phyloP scores from a whole-genome alignment of 768 basidiomycete genomes.

The Crucibulum laeve region DNA sequence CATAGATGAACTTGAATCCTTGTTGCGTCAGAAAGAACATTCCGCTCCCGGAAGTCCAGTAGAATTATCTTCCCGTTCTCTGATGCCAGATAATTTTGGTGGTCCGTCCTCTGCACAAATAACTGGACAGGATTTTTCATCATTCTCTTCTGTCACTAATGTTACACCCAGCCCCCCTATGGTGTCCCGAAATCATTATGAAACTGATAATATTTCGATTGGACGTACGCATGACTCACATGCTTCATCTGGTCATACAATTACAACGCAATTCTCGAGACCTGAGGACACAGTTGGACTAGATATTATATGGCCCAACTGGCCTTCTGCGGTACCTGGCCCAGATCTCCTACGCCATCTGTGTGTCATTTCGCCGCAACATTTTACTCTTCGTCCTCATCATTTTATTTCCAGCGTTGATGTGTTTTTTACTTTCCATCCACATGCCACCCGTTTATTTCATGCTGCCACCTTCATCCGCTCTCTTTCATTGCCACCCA shows the following conservation, averaged over 20 bases:
- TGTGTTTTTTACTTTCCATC: constrained; percentile 76
- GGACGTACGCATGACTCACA: too few species aligned
- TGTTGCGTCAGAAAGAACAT: constrained; percentile 56
- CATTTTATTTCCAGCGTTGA: constrained; percentile 46
- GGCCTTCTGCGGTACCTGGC: constrained; percentile 62
- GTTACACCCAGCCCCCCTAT: constrained; percentile 6
- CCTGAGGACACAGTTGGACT: constrained; percentile 27
- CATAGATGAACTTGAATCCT: constrained; percentile 62
- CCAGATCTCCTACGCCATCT: constrained; percentile 61
- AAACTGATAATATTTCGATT: too few species aligned
- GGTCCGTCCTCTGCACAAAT: too few species aligned
- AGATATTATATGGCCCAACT: constrained; percentile 48
- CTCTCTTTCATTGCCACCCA: constrained; percentile 58
- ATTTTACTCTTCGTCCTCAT: constrained; percentile 1
- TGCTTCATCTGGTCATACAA: too few species aligned
- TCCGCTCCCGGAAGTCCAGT: constrained; percentile 6
- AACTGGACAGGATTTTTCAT: constrained; percentile 7
- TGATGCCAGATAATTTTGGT: too few species aligned
- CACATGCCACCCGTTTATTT: constrained; percentile 67
- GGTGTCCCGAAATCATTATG: too few species aligned
- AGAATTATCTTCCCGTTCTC: neutral
- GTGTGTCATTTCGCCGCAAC: constrained; percentile 30
- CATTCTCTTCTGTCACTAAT: constrained; percentile 1
- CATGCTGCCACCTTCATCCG: constrained; percentile 64
- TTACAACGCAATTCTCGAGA: too few species aligned